Evolutionary conservation across 345 rosid species (phyloP), one percentile per base, ranked within the genome.

Genomic region (Ceriops zippeliana): DNA sequence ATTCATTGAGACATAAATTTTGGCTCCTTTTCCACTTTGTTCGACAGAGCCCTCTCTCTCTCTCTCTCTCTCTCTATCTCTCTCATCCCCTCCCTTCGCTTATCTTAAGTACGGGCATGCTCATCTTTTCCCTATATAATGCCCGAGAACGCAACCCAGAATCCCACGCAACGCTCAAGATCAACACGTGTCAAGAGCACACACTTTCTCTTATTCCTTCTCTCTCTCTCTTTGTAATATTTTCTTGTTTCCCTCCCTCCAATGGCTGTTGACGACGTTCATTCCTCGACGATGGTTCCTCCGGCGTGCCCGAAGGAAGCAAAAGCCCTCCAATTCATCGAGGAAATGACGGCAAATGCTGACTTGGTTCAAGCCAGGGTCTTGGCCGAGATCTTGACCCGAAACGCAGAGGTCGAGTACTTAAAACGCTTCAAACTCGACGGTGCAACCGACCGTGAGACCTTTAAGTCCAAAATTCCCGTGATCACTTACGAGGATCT

Each of bases 401-500:
- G 86, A 34, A 90, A 90, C 79, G 79, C 82, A 3, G 70, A 79
- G 4, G 85, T 90, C 2, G 96, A 90, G 78, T 90, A 88, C 73
- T 85, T 90, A 22, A 74, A 63, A 67, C 72, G 86, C 4, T 88
- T 78, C 76, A 52, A 58, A 11, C 87, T 88, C 53, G 78, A 79
- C 5, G 96, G 93, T 17, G 82, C 83, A 7, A 75, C 73, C 1
- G 93, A 86, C 70, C 80, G 90, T 0, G 80, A 77, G 24, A 74
- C 83, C 1, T 90, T 83, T 69, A 90, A 90, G 75, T 82, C 79
- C 13, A 80, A 78, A 68, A 30, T 90, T 59, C 93, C 93, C 7
- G 79, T 85, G n/a, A 83, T 90, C 28, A 81, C 86, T 5, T 90
- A 90, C 24, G 96, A 88, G 49, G 89, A 90, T 79, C 84, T 90